Evolutionary conservation across 164 flowering plant species (phyloP).

Genomic region (Santalum album): DNA sequence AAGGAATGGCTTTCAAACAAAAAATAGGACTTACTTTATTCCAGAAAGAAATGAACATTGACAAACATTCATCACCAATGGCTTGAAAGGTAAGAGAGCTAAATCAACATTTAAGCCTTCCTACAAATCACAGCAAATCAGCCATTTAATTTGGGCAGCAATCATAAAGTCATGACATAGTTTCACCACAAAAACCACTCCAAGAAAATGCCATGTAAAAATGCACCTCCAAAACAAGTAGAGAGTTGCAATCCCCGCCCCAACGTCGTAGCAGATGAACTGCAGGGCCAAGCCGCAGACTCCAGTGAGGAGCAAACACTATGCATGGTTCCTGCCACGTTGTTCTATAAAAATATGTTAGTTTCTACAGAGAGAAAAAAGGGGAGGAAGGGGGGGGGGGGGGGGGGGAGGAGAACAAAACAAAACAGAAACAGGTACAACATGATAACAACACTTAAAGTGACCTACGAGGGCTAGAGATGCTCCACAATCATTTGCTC

Average conservation of each 20-base stretch:
- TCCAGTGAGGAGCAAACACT: conserved; percentile 85
- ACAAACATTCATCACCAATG: conserved; percentile 72
- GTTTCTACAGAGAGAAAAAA: no score
- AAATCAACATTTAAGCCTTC: conserved; percentile 42
- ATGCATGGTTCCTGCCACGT: conserved; percentile 92
- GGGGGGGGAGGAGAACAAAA: no score
- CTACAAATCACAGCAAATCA: conserved; percentile 29
- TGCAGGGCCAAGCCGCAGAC: conserved; percentile 74
- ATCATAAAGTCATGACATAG: background rate
- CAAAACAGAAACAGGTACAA: no score
- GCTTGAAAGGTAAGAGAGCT: conserved; percentile 70
- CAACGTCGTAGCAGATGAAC: conserved; percentile 84
- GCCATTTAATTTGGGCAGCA: background rate
- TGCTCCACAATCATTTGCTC: no score
- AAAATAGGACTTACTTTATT: conserved; percentile 37
- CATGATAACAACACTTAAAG: no score
- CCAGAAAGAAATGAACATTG: conserved; percentile 86
- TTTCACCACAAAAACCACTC: background rate
- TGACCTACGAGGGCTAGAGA: no score
- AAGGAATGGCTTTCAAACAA: background rate
- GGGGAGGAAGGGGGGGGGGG: no score
- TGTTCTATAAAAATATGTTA: conserved; percentile 23
- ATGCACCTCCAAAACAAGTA: conserved; percentile 77
- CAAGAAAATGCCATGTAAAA: background rate
- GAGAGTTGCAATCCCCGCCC: conserved; percentile 49